These are phyloP conservation scores for Hibiscus mutabilis DNA, from an alignment of 345 rosid species.

Conservation along the genomic window DNA sequence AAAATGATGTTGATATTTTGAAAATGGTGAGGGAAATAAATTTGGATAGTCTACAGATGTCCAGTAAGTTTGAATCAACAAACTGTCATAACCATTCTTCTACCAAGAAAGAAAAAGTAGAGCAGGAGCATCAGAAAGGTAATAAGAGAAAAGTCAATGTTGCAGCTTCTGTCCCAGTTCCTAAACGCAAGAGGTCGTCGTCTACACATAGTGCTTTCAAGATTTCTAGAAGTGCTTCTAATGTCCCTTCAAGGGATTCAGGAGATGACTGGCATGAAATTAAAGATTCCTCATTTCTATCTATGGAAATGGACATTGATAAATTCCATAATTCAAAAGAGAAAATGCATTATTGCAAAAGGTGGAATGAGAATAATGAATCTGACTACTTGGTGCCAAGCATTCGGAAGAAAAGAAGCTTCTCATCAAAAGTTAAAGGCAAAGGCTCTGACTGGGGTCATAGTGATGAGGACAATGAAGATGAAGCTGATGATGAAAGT, in stretches of 20 bases:
- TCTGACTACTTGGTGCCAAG: constrained; percentile 33
- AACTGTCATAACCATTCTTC: constrained; percentile 61
- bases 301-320: constrained; percentile 22
- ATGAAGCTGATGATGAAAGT: constrained; percentile 42
- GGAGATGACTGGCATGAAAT: constrained; percentile 27
- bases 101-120: constrained; percentile 32
- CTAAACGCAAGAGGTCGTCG: constrained; percentile 74
- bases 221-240: constrained; percentile 36
- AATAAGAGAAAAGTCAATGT: constrained; percentile 50
- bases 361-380: constrained; percentile 23
- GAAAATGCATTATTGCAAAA: constrained; percentile 27
- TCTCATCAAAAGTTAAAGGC: constrained; percentile 30
- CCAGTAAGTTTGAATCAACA: constrained; percentile 63
- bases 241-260: constrained; percentile 24
- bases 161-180: too few species aligned
- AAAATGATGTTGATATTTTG: constrained; percentile 73
- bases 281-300: constrained; percentile 15
- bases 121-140: constrained; percentile 38
- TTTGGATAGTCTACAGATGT: constrained; percentile 44
- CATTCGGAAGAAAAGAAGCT: constrained; percentile 33
- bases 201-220: constrained; percentile 50
- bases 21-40: constrained; percentile 93
- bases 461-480: constrained; percentile 35
- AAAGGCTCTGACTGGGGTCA: constrained; percentile 38
- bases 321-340: constrained; percentile 29